phyloP scores from a whole-genome alignment of 768 basidiomycete species.

The Pisolithus orientalis region DNA sequence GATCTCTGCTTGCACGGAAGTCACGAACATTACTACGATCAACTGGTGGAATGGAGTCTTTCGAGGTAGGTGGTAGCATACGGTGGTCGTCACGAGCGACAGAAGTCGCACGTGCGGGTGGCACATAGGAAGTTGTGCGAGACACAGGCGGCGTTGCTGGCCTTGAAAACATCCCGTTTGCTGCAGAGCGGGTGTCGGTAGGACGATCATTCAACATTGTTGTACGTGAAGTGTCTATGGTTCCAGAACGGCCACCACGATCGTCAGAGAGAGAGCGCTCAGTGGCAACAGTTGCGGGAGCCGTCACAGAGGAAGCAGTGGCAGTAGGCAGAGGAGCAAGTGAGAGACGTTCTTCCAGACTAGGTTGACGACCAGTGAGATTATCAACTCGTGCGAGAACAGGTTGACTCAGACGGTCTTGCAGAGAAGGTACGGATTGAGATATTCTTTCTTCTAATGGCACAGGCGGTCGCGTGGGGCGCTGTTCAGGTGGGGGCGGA shows the following conservation, averaged over 20 bases:
- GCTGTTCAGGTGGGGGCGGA: slow-evolving; percentile 17
- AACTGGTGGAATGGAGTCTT: slow-evolving; percentile 1
- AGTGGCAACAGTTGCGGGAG: slow-evolving; percentile 8
- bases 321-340: slow-evolving; percentile 20
- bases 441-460: slow-evolving; percentile 37
- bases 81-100: slow-evolving; percentile 31
- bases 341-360: slow-evolving; percentile 38
- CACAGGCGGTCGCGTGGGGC: slow-evolving; percentile 16
- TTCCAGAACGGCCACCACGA: slow-evolving; percentile 9
- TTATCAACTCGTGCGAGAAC: slow-evolving; percentile 16
- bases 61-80: slow-evolving; percentile 21
- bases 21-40: slow-evolving; percentile 20
- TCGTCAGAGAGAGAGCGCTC: slow-evolving; percentile 17
- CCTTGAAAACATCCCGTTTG: slow-evolving; percentile 10
- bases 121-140: slow-evolving; percentile 8
- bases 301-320: slow-evolving; percentile 7
- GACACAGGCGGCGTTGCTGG: slow-evolving; percentile 11
- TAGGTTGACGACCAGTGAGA: slow-evolving; percentile 22
- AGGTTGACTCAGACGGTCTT: slow-evolving; percentile 35
- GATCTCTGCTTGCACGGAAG: slow-evolving; percentile 25
- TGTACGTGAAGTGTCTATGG: slow-evolving; percentile 5
- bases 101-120: slow-evolving; percentile 16
- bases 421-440: slow-evolving; percentile 29
- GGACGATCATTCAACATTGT: slow-evolving; percentile 6
- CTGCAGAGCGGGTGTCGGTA: slow-evolving; percentile 12